Evolutionary conservation across 352 stramenopile genomes (phyloP).

Genomic region (Phytophthora cactorum): DNA sequence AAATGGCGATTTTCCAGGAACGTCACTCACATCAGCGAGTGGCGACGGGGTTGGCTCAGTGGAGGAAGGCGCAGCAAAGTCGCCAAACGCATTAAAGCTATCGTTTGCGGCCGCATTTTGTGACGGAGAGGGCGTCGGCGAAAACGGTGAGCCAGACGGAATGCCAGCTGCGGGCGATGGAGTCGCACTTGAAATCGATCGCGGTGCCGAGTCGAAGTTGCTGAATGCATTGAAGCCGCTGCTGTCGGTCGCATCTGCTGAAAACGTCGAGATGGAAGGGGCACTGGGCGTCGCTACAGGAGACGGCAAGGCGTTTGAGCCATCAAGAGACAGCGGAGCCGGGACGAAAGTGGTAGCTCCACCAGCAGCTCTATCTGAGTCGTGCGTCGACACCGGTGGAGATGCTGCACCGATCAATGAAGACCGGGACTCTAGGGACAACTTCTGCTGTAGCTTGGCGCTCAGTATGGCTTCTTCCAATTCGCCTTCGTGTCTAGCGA

Average conservation of each 20-base stretch:
- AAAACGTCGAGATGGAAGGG: slow-evolving; percentile 34
- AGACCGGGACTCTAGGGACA: slow-evolving; percentile 39
- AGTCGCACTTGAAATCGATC: slow-evolving; percentile 28
- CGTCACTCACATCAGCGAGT: slow-evolving; percentile 2
- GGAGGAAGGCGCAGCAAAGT: slow-evolving; percentile 19
- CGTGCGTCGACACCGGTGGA: slow-evolving; percentile 6
- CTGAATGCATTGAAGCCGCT: slow-evolving; percentile 45
- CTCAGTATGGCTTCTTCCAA: slow-evolving; percentile 52
- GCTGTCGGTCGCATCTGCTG: slow-evolving; percentile 35
- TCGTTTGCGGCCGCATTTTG: slow-evolving; percentile 17
- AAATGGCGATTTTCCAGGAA: slow-evolving; percentile 18
- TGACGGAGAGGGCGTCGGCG: slow-evolving; percentile 25
- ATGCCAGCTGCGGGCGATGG: slow-evolving; percentile 19
- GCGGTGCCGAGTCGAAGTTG: slow-evolving; percentile 42
- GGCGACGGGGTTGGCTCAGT: slow-evolving; percentile 9
- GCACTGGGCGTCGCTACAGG: slow-evolving; percentile 21
- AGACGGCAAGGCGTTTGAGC: slow-evolving; percentile 13
- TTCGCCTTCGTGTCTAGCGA: slow-evolving; percentile 56
- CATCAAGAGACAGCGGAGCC: slow-evolving; percentile 26
- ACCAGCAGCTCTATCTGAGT: slow-evolving; percentile 13
- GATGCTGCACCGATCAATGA: slow-evolving; percentile 28
- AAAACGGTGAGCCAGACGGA: slow-evolving; percentile 27
- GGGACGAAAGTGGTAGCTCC: slow-evolving; percentile 25
- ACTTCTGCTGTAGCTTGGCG: slow-evolving; percentile 39
- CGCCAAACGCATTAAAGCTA: slow-evolving; percentile 30